Evolutionary conservation across 2,329 filamentous ascomycete genomes (phyloP).

Genomic region (Alternaria alternata): DNA sequence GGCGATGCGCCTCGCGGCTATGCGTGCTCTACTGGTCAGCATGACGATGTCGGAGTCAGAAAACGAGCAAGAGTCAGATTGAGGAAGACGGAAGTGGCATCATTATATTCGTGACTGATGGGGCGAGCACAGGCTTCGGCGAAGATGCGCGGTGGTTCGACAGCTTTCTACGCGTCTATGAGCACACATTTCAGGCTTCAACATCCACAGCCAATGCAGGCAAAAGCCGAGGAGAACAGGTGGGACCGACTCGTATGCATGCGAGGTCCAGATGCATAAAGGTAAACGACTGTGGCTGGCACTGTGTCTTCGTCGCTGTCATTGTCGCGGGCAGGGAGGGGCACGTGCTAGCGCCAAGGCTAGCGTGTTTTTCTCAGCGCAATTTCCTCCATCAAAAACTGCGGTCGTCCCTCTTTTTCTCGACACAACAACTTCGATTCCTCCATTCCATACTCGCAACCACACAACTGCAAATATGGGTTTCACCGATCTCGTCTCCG

Average conservation of each 20-base stretch:
- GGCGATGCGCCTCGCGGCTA: slow-evolving; percentile 47
- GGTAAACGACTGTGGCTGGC: not conserved
- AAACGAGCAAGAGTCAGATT: slow-evolving; percentile 7
- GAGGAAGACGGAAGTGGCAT: slow-evolving; percentile 15
- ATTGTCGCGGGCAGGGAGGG: slow-evolving; percentile 6
- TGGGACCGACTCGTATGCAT: not conserved
- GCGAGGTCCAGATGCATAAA: slow-evolving; percentile 4
- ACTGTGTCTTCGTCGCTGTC: not conserved
- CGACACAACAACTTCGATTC: slow-evolving; percentile 25
- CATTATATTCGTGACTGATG: slow-evolving; percentile 35
- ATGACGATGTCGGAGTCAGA: slow-evolving; percentile 31
- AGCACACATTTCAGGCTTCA: slow-evolving; percentile 9
- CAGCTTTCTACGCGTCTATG: slow-evolving; percentile 25
- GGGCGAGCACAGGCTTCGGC: slow-evolving; percentile 29
- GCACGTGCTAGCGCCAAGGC: slow-evolving; percentile 27
- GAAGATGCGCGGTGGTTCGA: slow-evolving; percentile 37
- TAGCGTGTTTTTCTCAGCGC: slow-evolving; percentile 24
- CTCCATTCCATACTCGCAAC: slow-evolving; percentile 19
- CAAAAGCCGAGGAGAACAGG: not conserved
- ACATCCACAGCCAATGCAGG: slow-evolving; percentile 1
- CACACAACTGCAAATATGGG: slow-evolving; percentile 63
- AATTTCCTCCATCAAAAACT: slow-evolving; percentile 34
- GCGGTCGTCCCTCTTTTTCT: slow-evolving; percentile 19
- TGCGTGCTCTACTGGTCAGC: slow-evolving; percentile 47
- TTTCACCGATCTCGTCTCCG: slow-evolving; percentile 73